A percentile compares a stretch with the other conserved stretches of the same genome.
These are phyloP conservation scores for Fusarium bulbicola DNA, from an alignment of 2,329 filamentous ascomycete species.

Conservation along the genomic window DNA sequence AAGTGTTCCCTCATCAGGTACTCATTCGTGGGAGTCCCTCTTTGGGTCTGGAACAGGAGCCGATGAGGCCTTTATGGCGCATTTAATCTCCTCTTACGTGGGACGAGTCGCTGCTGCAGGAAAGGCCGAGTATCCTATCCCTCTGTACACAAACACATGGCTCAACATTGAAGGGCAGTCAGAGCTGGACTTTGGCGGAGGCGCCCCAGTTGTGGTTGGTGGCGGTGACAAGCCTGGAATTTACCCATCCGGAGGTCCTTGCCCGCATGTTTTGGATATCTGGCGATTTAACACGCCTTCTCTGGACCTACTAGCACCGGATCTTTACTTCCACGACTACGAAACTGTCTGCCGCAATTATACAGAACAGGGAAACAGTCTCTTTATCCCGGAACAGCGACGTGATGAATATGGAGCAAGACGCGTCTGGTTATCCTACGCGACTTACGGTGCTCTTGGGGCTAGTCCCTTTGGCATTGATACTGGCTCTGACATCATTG, in stretches of 20 bases:
- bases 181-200: slow-evolving; percentile 43
- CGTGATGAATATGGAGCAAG: slow-evolving; percentile 57
- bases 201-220: slow-evolving; percentile 47
- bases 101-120: slow-evolving; percentile 48
- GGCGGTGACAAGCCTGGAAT: slow-evolving; percentile 47
- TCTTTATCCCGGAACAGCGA: slow-evolving; percentile 63
- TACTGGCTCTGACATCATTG: slow-evolving; percentile 44
- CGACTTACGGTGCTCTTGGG: slow-evolving; percentile 51
- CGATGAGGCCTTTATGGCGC: slow-evolving; percentile 51
- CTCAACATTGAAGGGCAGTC: slow-evolving; percentile 47
- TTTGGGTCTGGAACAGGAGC: slow-evolving; percentile 45
- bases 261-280: slow-evolving; percentile 48
- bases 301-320: slow-evolving; percentile 58
- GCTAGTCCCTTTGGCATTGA: slow-evolving; percentile 53
- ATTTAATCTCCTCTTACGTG: slow-evolving; percentile 47
- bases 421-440: slow-evolving; percentile 54
- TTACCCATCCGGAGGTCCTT: slow-evolving; percentile 50
- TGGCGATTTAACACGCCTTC: slow-evolving; percentile 53
- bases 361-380: slow-evolving; percentile 52
- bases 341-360: slow-evolving; percentile 55
- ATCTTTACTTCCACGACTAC: slow-evolving; percentile 60
- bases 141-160: slow-evolving; percentile 50
- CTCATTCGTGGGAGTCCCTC: slow-evolving; percentile 45
- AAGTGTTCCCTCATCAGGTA: slow-evolving; percentile 33
- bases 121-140: slow-evolving; percentile 46